Conservation (phyloP, 345 rosid genomes). For the Arabidopsis suecica region DNA sequence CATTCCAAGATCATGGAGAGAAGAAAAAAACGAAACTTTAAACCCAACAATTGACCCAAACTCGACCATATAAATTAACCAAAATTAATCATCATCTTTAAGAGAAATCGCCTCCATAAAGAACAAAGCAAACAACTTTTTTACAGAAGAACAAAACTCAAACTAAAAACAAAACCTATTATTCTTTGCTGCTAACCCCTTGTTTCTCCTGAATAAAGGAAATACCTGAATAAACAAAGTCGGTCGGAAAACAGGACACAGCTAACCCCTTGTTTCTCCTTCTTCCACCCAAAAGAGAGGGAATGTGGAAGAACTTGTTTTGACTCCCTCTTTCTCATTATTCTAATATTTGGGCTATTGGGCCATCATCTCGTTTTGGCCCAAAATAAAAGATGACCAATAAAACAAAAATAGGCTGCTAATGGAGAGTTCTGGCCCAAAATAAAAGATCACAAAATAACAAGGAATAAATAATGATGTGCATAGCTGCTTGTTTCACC, state of each 20-base stretch:
- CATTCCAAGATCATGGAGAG: slow-evolving; percentile 13
- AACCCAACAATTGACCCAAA: neutral
- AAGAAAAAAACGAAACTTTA: slow-evolving; percentile 19
- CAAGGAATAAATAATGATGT: too few relatives aligned
- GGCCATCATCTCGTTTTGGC: too few relatives aligned
- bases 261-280: slow-evolving; percentile 17
- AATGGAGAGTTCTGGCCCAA: too few relatives aligned
- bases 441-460: too few relatives aligned
- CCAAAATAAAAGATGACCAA: too few relatives aligned
- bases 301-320: neutral
- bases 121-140: slow-evolving; percentile 7
- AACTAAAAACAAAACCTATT: neutral
- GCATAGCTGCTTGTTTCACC: neutral
- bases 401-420: too few relatives aligned
- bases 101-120: neutral
- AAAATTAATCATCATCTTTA: too few relatives aligned
- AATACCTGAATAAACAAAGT: too few relatives aligned
- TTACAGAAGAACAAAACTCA: neutral
- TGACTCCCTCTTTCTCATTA: slow-evolving; percentile 8
- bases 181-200: neutral
- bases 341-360: too few relatives aligned
- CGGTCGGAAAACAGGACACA: neutral
- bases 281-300: neutral
- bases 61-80: too few relatives aligned
- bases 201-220: too few relatives aligned